These are phyloP conservation scores for Sanghuangporus baumii DNA, from an alignment of 1,284 basidiomycete species.

Conservation along the genomic window DNA sequence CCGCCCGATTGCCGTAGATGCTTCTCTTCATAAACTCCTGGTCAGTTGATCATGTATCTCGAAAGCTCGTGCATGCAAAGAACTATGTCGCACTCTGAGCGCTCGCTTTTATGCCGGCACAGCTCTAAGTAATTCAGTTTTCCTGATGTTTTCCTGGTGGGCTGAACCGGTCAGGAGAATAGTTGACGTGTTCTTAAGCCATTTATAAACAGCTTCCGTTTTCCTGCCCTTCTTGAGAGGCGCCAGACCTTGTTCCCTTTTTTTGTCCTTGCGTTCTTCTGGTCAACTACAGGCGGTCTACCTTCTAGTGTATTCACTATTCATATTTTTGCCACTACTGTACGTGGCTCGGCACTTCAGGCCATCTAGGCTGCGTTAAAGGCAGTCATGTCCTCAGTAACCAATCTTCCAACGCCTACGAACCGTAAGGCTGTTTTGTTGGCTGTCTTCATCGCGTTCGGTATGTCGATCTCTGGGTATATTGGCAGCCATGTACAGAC, in stretches of 20 bases:
- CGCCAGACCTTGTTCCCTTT: neutral
- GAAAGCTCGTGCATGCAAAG: neutral
- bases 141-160: neutral
- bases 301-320: neutral
- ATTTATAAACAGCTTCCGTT: neutral
- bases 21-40: neutral
- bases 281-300: neutral
- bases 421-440: slow-evolving; percentile 55
- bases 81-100: neutral
- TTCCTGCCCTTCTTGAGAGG: neutral
- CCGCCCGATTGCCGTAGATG: slow-evolving; percentile 1
- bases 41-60: slow-evolving; percentile 1
- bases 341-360: neutral
- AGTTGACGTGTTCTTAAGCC: neutral
- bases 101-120: neutral
- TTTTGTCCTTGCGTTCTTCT: neutral
- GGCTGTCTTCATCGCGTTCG: slow-evolving; percentile 55
- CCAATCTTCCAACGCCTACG: slow-evolving; percentile 30
- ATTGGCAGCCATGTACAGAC: slow-evolving; percentile 23
- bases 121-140: neutral
- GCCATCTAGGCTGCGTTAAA: neutral
- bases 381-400: neutral
- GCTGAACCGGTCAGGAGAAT: neutral
- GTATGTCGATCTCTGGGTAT: slow-evolving; percentile 22
- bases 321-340: no score